Conservation (phyloP, 169 alveolate species). For the Plasmodium relictum region DNA sequence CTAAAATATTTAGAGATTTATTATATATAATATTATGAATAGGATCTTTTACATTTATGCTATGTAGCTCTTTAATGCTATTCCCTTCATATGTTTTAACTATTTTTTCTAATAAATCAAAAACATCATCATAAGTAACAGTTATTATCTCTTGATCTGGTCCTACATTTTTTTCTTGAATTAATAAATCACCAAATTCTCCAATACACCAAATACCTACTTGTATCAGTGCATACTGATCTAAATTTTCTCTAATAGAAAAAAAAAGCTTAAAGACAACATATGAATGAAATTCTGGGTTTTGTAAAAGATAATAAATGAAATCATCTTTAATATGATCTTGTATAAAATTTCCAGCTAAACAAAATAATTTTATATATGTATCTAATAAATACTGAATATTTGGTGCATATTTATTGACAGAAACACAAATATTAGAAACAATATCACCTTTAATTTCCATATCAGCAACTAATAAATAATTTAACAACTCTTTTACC, state of each 20-base stretch:
- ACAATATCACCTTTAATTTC: constrained; percentile 93
- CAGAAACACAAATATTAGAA: constrained; percentile 90
- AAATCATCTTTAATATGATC: constrained; percentile 87
- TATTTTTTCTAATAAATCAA: constrained; percentile 65
- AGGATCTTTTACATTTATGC: constrained; percentile 70
- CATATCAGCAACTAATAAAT: constrained; percentile 91
- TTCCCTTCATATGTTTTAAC: constrained; percentile 60
- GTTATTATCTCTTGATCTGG: constrained; percentile 74
- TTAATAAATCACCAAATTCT: constrained; percentile 86
- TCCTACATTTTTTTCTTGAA: constrained; percentile 71
- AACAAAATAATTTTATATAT: constrained; percentile 92
- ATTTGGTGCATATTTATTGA: constrained; percentile 88
- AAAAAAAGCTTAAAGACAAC: constrained; percentile 88
- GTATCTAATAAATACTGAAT: constrained; percentile 92
- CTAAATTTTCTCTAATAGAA: constrained; percentile 88
- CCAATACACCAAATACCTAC: constrained; percentile 94
- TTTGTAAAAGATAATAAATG: constrained; percentile 84
- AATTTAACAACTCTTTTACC: constrained; percentile 94
- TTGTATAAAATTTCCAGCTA: constrained; percentile 91
- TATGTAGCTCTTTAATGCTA: constrained; percentile 60
- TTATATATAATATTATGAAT: constrained; percentile 65
- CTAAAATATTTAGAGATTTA: constrained; percentile 61
- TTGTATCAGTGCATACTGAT: constrained; percentile 91
- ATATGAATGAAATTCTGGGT: constrained; percentile 87
- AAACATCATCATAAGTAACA: constrained; percentile 70